Base-by-base conservation (phyloP, 805 yeast species). In the Candida montana region DNA sequence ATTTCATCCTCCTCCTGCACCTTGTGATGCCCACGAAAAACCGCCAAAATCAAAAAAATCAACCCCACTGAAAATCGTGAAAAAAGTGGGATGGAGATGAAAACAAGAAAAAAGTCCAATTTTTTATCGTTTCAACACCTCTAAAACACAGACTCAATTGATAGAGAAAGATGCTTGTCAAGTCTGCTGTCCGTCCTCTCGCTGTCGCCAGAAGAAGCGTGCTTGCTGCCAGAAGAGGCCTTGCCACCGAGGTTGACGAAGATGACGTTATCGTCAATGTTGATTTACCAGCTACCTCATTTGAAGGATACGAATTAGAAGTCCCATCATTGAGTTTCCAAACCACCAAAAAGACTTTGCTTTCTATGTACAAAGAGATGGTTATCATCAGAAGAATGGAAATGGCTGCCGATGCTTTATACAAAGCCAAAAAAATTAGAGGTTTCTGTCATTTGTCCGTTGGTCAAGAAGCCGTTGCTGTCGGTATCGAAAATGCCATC, bases 391-490 rank as follows among this genome's bases (percentile, higher is more conserved):
- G 95, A 77, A 85, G 99, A 71, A 81, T 93, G 93, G 99, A 93
- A 74, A 91, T 93, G 96, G 95, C 96, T 32, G 81, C 98, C 48
- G 99, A 93, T 65, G 98, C 97, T 26, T 74, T 93, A 51, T 93
- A 93, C 76, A 93, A 93, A 75, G 96, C 98, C 59, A 93, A 93
- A 76, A 89, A 91, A 72, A 90, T 93, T 61, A 81, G 98, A 74
- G 99, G 99, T 57, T 93, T 93, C 82, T 93, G 99, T 72, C 99
- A 93, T 69, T 79, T 93, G 72, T 86, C 96, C 12, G 89, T 87
- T 50, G 99, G 99, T 61, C 99, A 93, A 73, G 99, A 93, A 73
- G 99, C 99, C 50, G 79, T 93, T 68, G 96, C 99, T 49, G 97
- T 91, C 49, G 99, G 99, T 66, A 89, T 93, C 54, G 99, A 93